A percentile compares a stretch with the other conserved stretches of the same genome.
Conservation (phyloP, 768 basidiomycete species). For the Phylloporus sp. region DNA sequence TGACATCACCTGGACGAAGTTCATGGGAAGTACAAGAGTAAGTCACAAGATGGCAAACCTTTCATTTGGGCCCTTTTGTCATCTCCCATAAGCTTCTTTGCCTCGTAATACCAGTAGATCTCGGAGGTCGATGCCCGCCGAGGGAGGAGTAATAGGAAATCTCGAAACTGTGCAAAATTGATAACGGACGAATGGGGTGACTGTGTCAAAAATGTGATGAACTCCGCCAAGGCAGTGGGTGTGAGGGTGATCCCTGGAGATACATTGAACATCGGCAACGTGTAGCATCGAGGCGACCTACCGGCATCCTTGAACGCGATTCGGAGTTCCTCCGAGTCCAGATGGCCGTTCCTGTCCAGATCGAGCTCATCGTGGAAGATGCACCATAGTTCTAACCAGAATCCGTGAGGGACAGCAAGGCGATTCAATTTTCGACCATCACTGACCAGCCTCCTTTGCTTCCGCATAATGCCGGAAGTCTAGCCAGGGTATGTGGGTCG, state of each 20-base stretch:
- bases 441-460: conserved; percentile 76
- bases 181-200: conserved; percentile 66
- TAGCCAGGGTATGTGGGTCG: conserved; percentile 58
- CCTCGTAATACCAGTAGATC: conserved; percentile 81
- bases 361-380: conserved; percentile 91
- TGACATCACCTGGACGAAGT: conserved; percentile 64
- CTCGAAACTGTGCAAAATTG: conserved; percentile 82
- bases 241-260: conserved; percentile 66
- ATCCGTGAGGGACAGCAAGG: conserved; percentile 14
- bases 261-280: conserved; percentile 15
- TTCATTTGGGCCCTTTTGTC: conserved; percentile 87
- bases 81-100: conserved; percentile 61
- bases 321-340: conserved; percentile 63
- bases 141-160: conserved; percentile 85
- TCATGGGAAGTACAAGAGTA: conserved; percentile 15
- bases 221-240: conserved; percentile 68
- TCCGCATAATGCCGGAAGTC: conserved; percentile 74
- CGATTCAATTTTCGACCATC: conserved; percentile 9
- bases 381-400: conserved; percentile 73
- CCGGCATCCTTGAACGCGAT: conserved; percentile 71
- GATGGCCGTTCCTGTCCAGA: conserved; percentile 79
- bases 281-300: conserved; percentile 31
- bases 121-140: conserved; percentile 76
- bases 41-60: conserved; percentile 45
- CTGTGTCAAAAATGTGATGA: conserved; percentile 75